Conservation (phyloP, 495 filamentous ascomycete genomes). For the Pseudoneurospora amorphoporcata region DNA sequence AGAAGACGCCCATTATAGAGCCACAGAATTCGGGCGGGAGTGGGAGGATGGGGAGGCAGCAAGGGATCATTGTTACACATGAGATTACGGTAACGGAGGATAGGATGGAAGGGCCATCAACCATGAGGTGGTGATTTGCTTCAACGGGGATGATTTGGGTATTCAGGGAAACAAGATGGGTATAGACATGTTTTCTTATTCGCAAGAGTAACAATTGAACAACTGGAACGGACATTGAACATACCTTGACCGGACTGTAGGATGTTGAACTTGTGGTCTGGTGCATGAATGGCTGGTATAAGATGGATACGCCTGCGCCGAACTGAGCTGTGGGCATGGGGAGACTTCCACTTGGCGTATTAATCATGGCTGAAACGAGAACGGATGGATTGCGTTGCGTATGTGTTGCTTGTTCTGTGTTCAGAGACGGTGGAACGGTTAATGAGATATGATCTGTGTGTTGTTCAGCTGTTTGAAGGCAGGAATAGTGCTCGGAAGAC, state of each 20-base stretch:
- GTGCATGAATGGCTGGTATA: neutral
- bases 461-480: neutral
- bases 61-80: constrained; percentile 1
- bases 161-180: no score
- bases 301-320: neutral
- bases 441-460: neutral
- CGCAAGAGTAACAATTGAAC: no score
- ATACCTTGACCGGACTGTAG: no score
- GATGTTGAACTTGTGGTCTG: no score
- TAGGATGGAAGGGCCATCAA: neutral
- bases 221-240: no score
- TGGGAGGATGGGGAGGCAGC: neutral
- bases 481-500: neutral
- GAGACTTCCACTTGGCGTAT: neutral
- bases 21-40: neutral
- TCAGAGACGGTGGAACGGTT: neutral
- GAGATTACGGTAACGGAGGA: constrained; percentile 3
- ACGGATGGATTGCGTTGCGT: neutral
- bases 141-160: no score
- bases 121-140: no score
- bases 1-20: neutral
- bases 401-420: neutral
- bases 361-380: neutral
- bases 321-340: neutral
- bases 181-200: no score